Evolutionary conservation across 306 rosid species (phyloP), one percentile per base, ranked within the genome.

Genomic region (Trifolium subterraneum): DNA sequence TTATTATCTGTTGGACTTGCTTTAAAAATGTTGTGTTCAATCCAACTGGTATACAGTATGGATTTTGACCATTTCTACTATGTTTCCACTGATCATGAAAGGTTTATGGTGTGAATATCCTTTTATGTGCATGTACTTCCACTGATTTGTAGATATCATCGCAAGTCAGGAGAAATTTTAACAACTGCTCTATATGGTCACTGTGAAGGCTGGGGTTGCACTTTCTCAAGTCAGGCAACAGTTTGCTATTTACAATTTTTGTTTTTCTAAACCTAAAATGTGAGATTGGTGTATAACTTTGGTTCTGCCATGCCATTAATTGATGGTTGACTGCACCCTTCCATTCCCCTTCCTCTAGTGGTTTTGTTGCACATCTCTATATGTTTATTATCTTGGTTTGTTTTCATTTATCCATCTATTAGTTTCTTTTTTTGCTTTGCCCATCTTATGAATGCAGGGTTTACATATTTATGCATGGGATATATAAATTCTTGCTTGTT

Each of bases 71-170:
- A 78, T 80, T 85, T 81, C 75, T 74, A 77, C 72, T 70, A 80
- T 84, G 74, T 83, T 85, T 86, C 74, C 80, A 83, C 81, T 80
- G 74, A 83, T 73, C 79, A 80, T 66, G 81, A 63, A 75, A 78
- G 85, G 86, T 85, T 86, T 89, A 83, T 78, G 70, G 73, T 70
- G 80, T 5, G 89, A 84, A 84, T 81, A 80, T 88, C 86, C 93
- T 88, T 89, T 89, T 88, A 86, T 88, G 84, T 86, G 97, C 88
- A 89, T 82, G 87, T 92, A 81, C 96, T 92, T 89, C 88, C 90
- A 85, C 91, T 88, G 97, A 83, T 84, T 89, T 89, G 93, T 92
- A 89, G 97, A 89, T 89, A 82, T 83, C 91, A 89, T 92, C 90
- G 90, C 90, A 87, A 91, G 85, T 89, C 86, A 85, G 96, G 90